Conservation (phyloP, 2,329 filamentous ascomycete genomes). For the Ceratocystis smalleyi region DNA sequence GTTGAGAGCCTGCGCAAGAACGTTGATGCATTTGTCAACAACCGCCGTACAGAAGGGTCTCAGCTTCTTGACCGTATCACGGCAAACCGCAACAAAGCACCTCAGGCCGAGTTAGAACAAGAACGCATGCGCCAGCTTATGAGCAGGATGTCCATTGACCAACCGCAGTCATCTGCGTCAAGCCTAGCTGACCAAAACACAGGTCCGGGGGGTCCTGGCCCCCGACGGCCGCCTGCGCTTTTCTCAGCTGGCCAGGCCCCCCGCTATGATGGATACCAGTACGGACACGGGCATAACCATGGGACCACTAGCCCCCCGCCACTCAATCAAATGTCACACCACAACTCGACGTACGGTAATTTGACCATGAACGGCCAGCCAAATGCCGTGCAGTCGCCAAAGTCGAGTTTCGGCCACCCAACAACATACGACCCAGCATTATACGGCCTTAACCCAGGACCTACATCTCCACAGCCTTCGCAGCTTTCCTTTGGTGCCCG, state of each 20-base stretch:
- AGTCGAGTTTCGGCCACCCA: slow-evolving; percentile 30
- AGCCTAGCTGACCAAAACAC: slow-evolving; percentile 22
- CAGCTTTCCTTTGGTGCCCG: slow-evolving; percentile 36
- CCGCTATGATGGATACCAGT: slow-evolving; percentile 43
- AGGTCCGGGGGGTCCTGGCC: slow-evolving; percentile 19
- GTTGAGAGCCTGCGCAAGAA: slow-evolving; percentile 88
- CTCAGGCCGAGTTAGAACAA: slow-evolving; percentile 66
- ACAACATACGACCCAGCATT: slow-evolving; percentile 40
- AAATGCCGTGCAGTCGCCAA: slow-evolving; percentile 21
- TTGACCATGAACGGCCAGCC: slow-evolving; percentile 24
- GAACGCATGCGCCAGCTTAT: slow-evolving; percentile 77
- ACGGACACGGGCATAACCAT: slow-evolving; percentile 41
- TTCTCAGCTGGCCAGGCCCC: slow-evolving; percentile 33
- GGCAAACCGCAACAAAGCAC: slow-evolving; percentile 40
- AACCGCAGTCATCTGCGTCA: slow-evolving; percentile 25
- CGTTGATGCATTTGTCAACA: slow-evolving; percentile 92
- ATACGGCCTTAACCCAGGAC: slow-evolving; percentile 41
- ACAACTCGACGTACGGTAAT: slow-evolving; percentile 23
- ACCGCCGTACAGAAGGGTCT: slow-evolving; percentile 76
- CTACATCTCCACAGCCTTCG: slow-evolving; percentile 47
- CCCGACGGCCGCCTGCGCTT: slow-evolving; percentile 26
- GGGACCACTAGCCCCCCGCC: slow-evolving; percentile 43
- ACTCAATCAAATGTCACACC: slow-evolving; percentile 30
- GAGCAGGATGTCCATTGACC: slow-evolving; percentile 89
- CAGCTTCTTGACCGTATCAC: slow-evolving; percentile 78